These are phyloP conservation scores for Russula lepida DNA, from an alignment of 768 basidiomycete genomes.

Conservation along the genomic window DNA sequence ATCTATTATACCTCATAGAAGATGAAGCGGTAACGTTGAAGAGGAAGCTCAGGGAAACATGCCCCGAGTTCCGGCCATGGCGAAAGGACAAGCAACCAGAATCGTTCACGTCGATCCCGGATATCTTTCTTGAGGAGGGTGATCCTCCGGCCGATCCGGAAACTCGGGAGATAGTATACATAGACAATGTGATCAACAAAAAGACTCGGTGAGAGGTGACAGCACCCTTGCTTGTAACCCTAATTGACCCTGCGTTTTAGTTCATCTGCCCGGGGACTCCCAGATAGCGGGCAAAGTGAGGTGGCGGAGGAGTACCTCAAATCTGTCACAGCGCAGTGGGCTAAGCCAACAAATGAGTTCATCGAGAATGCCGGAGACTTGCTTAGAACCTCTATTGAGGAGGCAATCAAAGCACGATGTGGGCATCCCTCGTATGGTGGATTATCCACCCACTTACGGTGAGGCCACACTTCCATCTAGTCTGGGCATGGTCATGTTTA, in stretches of 20 bases:
- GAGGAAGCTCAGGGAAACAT: conserved; percentile 4
- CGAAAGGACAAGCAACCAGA: too few relatives aligned
- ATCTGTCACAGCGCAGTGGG: conserved; percentile 3
- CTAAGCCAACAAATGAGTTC: neutral
- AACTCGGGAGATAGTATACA: neutral
- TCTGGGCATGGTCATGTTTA: neutral
- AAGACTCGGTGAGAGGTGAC: conserved; percentile 1
- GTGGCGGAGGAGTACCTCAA: conserved; percentile 12
- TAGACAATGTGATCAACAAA: conserved; percentile 7
- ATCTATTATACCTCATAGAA: conserved; percentile 15
- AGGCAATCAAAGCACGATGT: neutral
- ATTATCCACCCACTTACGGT: conserved; percentile 1
- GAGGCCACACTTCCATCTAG: neutral
- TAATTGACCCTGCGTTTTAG: neutral
- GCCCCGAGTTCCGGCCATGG: conserved; percentile 18
- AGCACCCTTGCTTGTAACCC: neutral
- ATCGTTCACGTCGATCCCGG: neutral
- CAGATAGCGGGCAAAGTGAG: conserved; percentile 3
- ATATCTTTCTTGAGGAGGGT: conserved; percentile 1
- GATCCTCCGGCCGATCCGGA: neutral
- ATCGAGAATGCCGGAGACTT: neutral
- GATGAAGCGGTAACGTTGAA: neutral
- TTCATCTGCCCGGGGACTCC: conserved; percentile 11
- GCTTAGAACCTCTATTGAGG: neutral
- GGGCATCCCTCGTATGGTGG: neutral